phyloP scores from a whole-genome alignment of 768 basidiomycete species.

The Suillus placidus region DNA sequence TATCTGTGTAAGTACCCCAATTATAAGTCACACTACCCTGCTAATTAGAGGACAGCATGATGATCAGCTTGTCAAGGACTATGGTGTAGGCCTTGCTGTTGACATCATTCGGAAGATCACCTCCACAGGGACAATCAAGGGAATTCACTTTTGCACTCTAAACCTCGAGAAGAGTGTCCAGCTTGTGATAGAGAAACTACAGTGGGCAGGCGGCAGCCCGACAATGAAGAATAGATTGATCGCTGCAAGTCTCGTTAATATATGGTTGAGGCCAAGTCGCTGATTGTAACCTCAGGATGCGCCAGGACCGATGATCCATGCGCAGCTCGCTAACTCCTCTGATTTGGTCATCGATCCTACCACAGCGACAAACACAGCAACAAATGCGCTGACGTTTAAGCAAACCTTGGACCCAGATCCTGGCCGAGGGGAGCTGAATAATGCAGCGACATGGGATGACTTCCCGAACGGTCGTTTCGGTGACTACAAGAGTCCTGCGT shows the following conservation, averaged over 20 bases:
- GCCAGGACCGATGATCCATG: constrained; percentile 35
- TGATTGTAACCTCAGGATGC: constrained; percentile 39
- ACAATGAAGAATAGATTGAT: constrained; percentile 65
- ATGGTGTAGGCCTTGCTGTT: constrained; percentile 85
- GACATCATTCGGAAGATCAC: constrained; percentile 71
- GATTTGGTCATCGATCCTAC: constrained; percentile 62
- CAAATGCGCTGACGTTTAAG: constrained; percentile 52
- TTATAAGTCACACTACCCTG: neutral
- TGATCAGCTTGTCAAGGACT: constrained; percentile 92
- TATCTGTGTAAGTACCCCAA: constrained; percentile 62
- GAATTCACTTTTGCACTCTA: constrained; percentile 94
- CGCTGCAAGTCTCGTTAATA: constrained; percentile 42
- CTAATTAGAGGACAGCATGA: constrained; percentile 62
- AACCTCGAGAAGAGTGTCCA: constrained; percentile 97
- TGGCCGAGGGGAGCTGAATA: constrained; percentile 74
- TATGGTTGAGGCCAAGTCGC: constrained; percentile 8
- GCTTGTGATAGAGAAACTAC: constrained; percentile 76
- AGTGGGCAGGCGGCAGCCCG: constrained; percentile 62
- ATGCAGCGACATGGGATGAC: constrained; percentile 87
- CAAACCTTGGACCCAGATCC: constrained; percentile 56
- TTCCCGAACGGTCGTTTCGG: constrained; percentile 99
- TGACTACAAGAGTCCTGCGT: constrained; percentile 96
- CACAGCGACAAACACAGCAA: constrained; percentile 65
- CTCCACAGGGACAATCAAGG: constrained; percentile 57
- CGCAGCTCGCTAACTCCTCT: constrained; percentile 33